Evolutionary conservation across 257 asterid genomes (phyloP), one percentile per base, ranked within the genome.

Genomic region (Solanum etuberosum): DNA sequence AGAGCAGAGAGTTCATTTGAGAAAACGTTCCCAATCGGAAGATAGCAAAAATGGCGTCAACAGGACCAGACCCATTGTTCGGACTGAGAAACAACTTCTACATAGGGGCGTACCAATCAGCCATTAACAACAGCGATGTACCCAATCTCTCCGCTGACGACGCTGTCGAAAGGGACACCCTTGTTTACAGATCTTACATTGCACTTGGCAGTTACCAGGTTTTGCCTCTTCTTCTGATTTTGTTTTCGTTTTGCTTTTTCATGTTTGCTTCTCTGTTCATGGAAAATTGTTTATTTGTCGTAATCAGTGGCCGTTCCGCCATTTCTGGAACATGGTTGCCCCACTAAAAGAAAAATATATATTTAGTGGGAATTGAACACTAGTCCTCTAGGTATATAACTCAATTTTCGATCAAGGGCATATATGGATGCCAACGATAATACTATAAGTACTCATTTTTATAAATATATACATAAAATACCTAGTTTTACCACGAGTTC

Each of bases 21-120:
- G 65, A 54, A 54, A 54, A 20, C 65, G 12, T 54, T 54, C 11
- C 12, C 25, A 54, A 20, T 11, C 2, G 7, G 20, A 18, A 34
- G 32, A 71, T 27, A 76, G 13, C 90, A 93, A 78, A 87, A 65
- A 85, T 88, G 90, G 92, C 89, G 67, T 92, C 87, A 42, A 93
- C 93, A 86, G 98, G 96, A 90, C 98, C 99, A 81, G 99, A 97
- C 90, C 98, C 91, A 83, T 83, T 97, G 65, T 97, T 97, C 85
- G 96, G 95, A 84, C 89, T 97, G 89, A 91, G 98, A 87, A 95
- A 94, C 97, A 97, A 92, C 71, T 97, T 97, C 88, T 97, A 94
- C 90, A 70, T 95, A 81, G 99, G 98, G 21, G 98, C 99, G 25
- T 97, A 94, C 89, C 99, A 97, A 93, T 96, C 98, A 35, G 98